A percentile compares a stretch with the other conserved stretches of the same genome.
Conservation (phyloP, 495 filamentous ascomycete species). For the Bathelium albidoporum region DNA sequence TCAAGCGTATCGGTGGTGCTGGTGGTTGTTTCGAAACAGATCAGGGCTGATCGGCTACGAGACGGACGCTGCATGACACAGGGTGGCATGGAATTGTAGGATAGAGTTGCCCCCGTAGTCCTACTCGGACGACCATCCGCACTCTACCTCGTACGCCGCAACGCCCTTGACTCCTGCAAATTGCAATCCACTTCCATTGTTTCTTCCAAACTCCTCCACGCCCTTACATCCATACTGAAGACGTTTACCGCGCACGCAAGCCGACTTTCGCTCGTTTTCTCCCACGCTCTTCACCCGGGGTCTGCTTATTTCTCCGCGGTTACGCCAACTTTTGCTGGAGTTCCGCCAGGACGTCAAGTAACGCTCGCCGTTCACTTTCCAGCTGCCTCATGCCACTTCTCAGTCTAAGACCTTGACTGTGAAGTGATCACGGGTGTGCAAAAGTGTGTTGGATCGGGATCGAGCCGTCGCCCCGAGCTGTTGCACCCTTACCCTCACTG, state of each 20-base stretch:
- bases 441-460: background rate
- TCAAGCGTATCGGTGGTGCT: background rate
- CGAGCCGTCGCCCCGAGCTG: background rate
- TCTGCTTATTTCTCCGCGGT: background rate
- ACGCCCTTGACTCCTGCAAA: background rate
- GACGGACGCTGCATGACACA: background rate
- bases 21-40: background rate
- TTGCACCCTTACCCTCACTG: background rate
- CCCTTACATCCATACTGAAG: background rate
- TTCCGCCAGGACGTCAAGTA: background rate
- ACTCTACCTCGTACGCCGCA: slow-evolving; percentile 2
- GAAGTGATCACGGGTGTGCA: background rate
- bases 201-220: background rate
- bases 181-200: background rate
- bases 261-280: background rate
- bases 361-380: background rate
- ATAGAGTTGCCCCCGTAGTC: background rate
- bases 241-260: background rate
- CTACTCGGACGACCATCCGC: background rate
- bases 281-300: background rate
- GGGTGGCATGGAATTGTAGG: background rate
- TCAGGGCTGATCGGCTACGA: background rate
- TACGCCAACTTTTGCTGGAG: background rate
- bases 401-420: background rate
- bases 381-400: background rate